Evolutionary conservation across 1,284 basidiomycete species (phyloP).

Genomic region (Coriolopsis trogii): DNA sequence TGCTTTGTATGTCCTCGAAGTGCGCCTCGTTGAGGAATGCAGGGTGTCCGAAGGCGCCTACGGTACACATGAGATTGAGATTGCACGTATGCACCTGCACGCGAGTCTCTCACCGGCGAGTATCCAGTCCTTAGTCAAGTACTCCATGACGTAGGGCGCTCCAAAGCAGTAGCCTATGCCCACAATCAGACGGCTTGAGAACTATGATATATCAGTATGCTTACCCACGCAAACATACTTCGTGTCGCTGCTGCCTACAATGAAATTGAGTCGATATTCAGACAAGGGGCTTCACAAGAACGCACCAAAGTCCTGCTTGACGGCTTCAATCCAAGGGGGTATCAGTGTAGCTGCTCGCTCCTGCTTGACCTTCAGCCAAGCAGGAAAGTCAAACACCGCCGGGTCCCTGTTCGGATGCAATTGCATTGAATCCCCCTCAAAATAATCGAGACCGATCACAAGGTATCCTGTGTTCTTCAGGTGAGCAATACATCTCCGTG

Average conservation of each 20-base stretch:
- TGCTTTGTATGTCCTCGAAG: slow-evolving; percentile 51
- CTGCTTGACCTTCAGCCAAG: slow-evolving; percentile 43
- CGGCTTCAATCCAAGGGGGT: slow-evolving; percentile 53
- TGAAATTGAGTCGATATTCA: slow-evolving; percentile 39
- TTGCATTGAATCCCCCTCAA: slow-evolving; percentile 53
- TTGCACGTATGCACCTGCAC: background rate
- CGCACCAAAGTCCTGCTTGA: slow-evolving; percentile 47
- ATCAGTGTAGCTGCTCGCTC: slow-evolving; percentile 36
- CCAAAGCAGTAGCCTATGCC: slow-evolving; percentile 60
- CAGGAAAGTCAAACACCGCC: slow-evolving; percentile 41
- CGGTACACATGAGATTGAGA: background rate
- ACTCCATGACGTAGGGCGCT: slow-evolving; percentile 51
- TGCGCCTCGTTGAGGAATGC: slow-evolving; percentile 51
- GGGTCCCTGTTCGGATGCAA: slow-evolving; percentile 35
- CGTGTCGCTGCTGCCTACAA: slow-evolving; percentile 20
- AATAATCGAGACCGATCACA: slow-evolving; percentile 58
- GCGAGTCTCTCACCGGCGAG: slow-evolving; percentile 41
- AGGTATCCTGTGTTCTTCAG: slow-evolving; percentile 42
- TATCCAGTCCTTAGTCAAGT: slow-evolving; percentile 45
- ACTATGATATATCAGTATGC: slow-evolving; percentile 17
- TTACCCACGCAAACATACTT: slow-evolving; percentile 28
- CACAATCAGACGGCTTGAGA: slow-evolving; percentile 39
- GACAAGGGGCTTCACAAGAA: slow-evolving; percentile 22
- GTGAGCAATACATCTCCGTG: too few relatives aligned
- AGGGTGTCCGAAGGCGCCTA: slow-evolving; percentile 61